Percentiles rank a stretch among this genome's conserved stretches.
phyloP scores from a whole-genome alignment of 805 yeast genomes.

The Starmerella tilneyi region DNA sequence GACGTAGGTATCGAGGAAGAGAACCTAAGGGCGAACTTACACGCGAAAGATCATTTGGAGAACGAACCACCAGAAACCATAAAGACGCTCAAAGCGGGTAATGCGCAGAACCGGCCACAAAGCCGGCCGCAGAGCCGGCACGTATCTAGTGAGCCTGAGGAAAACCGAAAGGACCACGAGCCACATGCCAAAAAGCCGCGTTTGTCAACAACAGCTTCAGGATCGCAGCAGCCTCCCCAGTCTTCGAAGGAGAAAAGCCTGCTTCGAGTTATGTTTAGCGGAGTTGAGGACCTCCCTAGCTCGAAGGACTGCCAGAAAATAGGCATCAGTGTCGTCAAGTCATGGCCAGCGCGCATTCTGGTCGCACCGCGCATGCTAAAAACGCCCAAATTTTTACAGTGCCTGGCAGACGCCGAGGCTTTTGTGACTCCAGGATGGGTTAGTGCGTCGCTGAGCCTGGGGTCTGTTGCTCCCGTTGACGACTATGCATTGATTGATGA shows the following conservation, averaged over 20 bases:
- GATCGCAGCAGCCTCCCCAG: neutral
- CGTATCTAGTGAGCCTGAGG: neutral
- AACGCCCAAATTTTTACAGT: slow-evolving; percentile 75
- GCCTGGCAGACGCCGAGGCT: slow-evolving; percentile 43
- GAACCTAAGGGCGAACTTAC: neutral
- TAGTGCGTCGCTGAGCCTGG: slow-evolving; percentile 23
- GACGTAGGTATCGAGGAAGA: slow-evolving; percentile 8
- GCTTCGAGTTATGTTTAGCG: slow-evolving; percentile 25
- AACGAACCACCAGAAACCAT: neutral
- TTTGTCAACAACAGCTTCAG: neutral
- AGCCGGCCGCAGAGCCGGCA: neutral
- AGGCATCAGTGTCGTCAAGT: slow-evolving; percentile 46
- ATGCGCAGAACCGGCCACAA: no score
- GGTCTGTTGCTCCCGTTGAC: slow-evolving; percentile 19
- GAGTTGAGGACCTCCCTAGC: slow-evolving; percentile 24
- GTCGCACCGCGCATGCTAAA: slow-evolving; percentile 75
- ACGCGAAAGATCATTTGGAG: neutral
- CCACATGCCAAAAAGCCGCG: neutral
- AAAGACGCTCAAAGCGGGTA: no score
- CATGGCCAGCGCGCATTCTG: slow-evolving; percentile 35
- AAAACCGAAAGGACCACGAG: neutral
- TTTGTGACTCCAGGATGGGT: slow-evolving; percentile 28
- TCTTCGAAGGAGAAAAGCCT: slow-evolving; percentile 1
- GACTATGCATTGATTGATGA: slow-evolving; percentile 23
- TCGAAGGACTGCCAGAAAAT: slow-evolving; percentile 30